A percentile compares a stretch with the other conserved stretches of the same genome.
These are phyloP conservation scores for Dothistroma septosporum DNA, from an alignment of 2,329 filamentous ascomycete genomes.

Conservation along the genomic window DNA sequence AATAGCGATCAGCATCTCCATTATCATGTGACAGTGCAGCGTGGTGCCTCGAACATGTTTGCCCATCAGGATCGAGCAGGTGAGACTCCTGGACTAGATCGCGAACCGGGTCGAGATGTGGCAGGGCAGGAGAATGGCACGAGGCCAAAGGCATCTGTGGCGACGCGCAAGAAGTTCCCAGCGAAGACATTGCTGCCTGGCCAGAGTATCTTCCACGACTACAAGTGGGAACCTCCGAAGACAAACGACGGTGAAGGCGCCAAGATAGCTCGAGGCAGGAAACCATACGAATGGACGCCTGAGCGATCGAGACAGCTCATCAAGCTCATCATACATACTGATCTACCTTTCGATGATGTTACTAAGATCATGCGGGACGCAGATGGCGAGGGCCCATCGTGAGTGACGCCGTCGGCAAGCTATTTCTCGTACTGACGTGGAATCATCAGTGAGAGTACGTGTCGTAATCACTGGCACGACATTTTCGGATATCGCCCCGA, in stretches of 20 bases:
- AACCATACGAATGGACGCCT: slow-evolving; percentile 9
- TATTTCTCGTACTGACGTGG: neutral
- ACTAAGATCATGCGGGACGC: slow-evolving; percentile 6
- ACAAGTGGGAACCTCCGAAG: slow-evolving; percentile 2
- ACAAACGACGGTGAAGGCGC: neutral
- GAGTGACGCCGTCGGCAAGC: neutral
- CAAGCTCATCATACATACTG: slow-evolving; percentile 12
- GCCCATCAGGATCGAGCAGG: neutral
- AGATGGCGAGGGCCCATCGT: slow-evolving; percentile 7
- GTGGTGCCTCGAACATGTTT: neutral
- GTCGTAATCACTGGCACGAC: slow-evolving; percentile 11
- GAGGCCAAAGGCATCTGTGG: neutral
- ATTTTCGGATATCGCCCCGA: slow-evolving; percentile 9
- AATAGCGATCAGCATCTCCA: neutral
- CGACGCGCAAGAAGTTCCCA: slow-evolving; percentile 2
- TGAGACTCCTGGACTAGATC: neutral
- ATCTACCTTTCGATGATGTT: slow-evolving; percentile 12
- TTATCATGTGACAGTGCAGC: neutral
- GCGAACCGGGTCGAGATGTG: neutral
- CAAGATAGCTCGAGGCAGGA: slow-evolving; percentile 3
- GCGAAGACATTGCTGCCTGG: neutral
- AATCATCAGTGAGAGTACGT: slow-evolving; percentile 4
- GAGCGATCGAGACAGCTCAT: slow-evolving; percentile 7
- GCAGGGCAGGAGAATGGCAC: neutral
- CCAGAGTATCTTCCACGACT: slow-evolving; percentile 9